Evolutionary conservation across 2,329 filamentous ascomycete species (phyloP), one percentile per base, ranked within the genome.

Genomic region (Colletotrichum plurivorum): DNA sequence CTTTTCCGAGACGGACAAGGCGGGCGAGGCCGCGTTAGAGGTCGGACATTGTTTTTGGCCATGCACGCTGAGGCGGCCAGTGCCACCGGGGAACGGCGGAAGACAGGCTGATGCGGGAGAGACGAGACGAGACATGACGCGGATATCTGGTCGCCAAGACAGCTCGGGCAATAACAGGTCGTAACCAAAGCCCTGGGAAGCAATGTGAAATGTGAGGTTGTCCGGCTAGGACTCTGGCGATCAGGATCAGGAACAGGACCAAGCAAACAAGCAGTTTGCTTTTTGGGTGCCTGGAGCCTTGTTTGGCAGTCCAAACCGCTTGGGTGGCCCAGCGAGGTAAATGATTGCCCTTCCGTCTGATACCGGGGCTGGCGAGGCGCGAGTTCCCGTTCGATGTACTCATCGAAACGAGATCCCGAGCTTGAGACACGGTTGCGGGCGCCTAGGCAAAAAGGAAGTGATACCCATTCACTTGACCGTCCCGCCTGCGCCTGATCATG

Each of bases 101-200:
- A 66, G 54, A 52, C 18, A 46, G 18, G 63, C 55, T 48, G 39
- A 58, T 48, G 55, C 55, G 63, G 61, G 66, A 54, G 54, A 69
- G 55, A 66, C 62, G 49, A 69, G 66, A 69, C 49, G 62, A 69
- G 62, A 69, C 66, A 69, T 69, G 66, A 60, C 49, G 66, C 62
- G 54, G 66, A 55, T 60, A 68, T 58, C 48, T 41, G 13, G 27
- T 52, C 55, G 22, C 49, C 55, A 27, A 56, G 55, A 56, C 31
- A 49, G 48, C 54, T 45, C 15, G 43, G 49, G 39, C 20, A 20
- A 66, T 49, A 43, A 10, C 31, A 36, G 62, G 20, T 65, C 63
- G n/a, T 45, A 25, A 41, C 55, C 62, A 66, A 36, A 36, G 31
- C 31, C 31, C 31, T 36, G 31, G 31, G 31, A 36, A 36, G 31